These are phyloP conservation scores for Coemansia sp. DNA, from an alignment of 192 early-diverging fungal species.

Conservation along the genomic window DNA sequence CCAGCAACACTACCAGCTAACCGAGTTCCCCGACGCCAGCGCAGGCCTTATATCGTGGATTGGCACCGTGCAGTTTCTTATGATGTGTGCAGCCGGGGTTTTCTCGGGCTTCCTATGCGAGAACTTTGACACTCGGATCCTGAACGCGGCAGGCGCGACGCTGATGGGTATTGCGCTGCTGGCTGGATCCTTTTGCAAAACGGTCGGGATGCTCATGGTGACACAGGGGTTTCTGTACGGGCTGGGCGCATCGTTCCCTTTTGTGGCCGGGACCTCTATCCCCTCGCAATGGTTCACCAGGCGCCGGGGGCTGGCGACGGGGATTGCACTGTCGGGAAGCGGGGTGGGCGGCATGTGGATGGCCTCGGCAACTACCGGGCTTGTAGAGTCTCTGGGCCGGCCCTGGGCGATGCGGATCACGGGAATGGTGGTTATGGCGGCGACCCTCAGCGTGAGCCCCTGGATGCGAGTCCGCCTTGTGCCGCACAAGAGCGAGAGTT, in stretches of 20 bases:
- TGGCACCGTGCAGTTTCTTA: slow-evolving; percentile 39
- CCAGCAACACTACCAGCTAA: slow-evolving; percentile 46
- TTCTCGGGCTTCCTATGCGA: slow-evolving; percentile 48
- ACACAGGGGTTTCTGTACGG: slow-evolving; percentile 51
- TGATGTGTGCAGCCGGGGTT: slow-evolving; percentile 34
- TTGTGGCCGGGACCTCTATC: slow-evolving; percentile 44
- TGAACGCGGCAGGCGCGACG: slow-evolving; percentile 33
- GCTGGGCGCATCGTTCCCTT: slow-evolving; percentile 47
- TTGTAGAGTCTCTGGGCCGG: slow-evolving; percentile 39
- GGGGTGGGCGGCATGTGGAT: slow-evolving; percentile 53
- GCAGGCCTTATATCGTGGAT: slow-evolving; percentile 47
- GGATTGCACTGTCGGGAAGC: slow-evolving; percentile 50
- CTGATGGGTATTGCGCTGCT: slow-evolving; percentile 43
- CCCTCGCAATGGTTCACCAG: slow-evolving; percentile 49
- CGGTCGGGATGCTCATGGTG: slow-evolving; percentile 35
- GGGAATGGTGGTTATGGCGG: slow-evolving; percentile 38
- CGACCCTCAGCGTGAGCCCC: slow-evolving; percentile 39
- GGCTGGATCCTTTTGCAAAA: slow-evolving; percentile 34
- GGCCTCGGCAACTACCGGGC: slow-evolving; percentile 43
- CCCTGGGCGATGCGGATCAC: slow-evolving; percentile 54
- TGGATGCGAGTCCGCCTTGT: slow-evolving; percentile 45
- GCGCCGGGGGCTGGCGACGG: slow-evolving; percentile 49
- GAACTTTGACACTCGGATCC: slow-evolving; percentile 43
- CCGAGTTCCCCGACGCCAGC: slow-evolving; percentile 35
- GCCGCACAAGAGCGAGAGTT: slow-evolving; percentile 24